A percentile compares a stretch with the other conserved stretches of the same genome.
These are phyloP conservation scores for Perilla frutescens DNA, from an alignment of 257 asterid genomes.

Conservation along the genomic window DNA sequence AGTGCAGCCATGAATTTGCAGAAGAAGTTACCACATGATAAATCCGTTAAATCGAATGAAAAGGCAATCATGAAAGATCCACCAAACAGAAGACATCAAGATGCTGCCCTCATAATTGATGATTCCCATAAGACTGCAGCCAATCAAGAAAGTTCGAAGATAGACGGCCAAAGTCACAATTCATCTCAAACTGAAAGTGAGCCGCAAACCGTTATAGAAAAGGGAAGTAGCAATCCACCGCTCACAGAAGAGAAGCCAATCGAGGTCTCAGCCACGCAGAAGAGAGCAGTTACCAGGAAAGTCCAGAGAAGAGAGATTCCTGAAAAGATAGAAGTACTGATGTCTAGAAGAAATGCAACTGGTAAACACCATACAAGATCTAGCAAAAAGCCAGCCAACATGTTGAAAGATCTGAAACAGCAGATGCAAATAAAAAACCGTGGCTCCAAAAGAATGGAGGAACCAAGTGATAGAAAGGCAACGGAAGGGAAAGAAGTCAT, in stretches of 20 bases:
- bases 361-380: constrained; percentile 38
- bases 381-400: constrained; percentile 41
- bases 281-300: constrained; percentile 41
- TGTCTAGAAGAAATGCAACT: constrained; percentile 42
- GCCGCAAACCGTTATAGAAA: constrained; percentile 9
- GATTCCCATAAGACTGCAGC: constrained; percentile 21
- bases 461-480: constrained; percentile 36
- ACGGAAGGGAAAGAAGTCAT: constrained; percentile 38
- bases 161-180: constrained; percentile 34
- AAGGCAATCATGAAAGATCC: constrained; percentile 40
- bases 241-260: constrained; percentile 40
- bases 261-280: constrained; percentile 38
- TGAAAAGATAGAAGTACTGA: constrained; percentile 49
- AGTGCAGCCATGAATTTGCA: constrained; percentile 38
- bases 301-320: constrained; percentile 47
- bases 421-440: constrained; percentile 43
- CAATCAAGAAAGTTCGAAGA: constrained; percentile 34
- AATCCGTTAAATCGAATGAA: constrained; percentile 38
- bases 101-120: constrained; percentile 27
- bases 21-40: constrained; percentile 48
- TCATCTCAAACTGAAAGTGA: constrained; percentile 39
- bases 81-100: constrained; percentile 33
- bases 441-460: constrained; percentile 37
- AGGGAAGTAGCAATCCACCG: constrained; percentile 28
- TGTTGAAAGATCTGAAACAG: constrained; percentile 51